Percentiles rank a stretch among this genome's conserved stretches.
phyloP scores from a whole-genome alignment of 116 monocot species.

The Posidonia oceanica region DNA sequence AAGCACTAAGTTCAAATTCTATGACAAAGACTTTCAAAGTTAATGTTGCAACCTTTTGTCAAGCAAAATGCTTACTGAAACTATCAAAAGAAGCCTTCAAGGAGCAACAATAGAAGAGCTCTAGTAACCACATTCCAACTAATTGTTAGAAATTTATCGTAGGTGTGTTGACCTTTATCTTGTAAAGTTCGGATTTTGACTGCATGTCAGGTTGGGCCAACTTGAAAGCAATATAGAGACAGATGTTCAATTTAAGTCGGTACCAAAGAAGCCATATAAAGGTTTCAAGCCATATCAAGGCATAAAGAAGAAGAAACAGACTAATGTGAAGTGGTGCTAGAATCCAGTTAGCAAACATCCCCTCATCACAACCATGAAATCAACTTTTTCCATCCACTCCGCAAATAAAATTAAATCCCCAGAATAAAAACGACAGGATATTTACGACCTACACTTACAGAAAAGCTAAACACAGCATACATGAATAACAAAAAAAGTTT shows the following conservation, averaged over 20 bases:
- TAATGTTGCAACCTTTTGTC: too few relatives aligned
- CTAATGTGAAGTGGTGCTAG: slow-evolving; percentile 25
- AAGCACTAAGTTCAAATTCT: too few relatives aligned
- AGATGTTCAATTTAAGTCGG: slow-evolving; percentile 17
- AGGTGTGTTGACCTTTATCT: background rate
- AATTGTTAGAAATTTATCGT: too few relatives aligned
- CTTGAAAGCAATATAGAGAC: slow-evolving; percentile 5
- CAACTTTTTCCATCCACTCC: slow-evolving; percentile 2
- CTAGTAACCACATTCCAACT: too few relatives aligned
- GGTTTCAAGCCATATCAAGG: slow-evolving; percentile 8
- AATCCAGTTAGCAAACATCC: slow-evolving; percentile 20
- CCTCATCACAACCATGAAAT: slow-evolving; percentile 1
- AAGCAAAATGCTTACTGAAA: too few relatives aligned
- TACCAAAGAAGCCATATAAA: slow-evolving; percentile 15
- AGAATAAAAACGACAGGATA: background rate
- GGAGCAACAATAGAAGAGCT: too few relatives aligned
- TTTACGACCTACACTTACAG: background rate
- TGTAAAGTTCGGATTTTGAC: background rate
- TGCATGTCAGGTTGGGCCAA: background rate
- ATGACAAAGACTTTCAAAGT: too few relatives aligned
- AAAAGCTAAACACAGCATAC: background rate
- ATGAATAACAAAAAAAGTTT: background rate
- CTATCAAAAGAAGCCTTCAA: too few relatives aligned
- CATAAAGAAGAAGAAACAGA: slow-evolving; percentile 29
- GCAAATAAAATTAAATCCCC: background rate